Evolutionary conservation across 441 rosid species (phyloP), one percentile per base, ranked within the genome.

Genomic region (Populus hybrid): DNA sequence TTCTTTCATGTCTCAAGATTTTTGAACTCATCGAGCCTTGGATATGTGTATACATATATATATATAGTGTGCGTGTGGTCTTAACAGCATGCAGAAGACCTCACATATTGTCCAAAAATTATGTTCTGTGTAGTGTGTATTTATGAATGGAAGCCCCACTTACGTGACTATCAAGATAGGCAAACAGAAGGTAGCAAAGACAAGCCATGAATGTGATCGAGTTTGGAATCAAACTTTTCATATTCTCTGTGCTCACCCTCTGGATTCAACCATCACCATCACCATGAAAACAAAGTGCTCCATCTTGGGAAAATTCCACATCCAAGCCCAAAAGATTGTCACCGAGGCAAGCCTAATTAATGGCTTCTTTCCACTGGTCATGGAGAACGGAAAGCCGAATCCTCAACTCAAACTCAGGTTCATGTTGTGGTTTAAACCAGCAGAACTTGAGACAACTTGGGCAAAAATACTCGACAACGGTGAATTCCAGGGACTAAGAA

Each of bases 151-250:
- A 72, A 92, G 81, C 83, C 78, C 98, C 9, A 73, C 90, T 65
- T 88, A 88, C 79, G 95, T 93, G 83, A 93, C 95, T 8, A 83
- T 95, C 76, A 88, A 87, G 82, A 79, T 95, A 54, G 89, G 89
- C 81, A 76, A 91, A 8, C 83, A 84, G 74, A 92, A 87, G 78
- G 90, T 92, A 5, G 98, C 93, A 18, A 87, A 85, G 73, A 93
- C 99, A 16, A 92, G 90, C 77, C 82, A 75, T 34, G 93, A 92
- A 79, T 84, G 73, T 2, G 93, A 86, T 82, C 88, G 97, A 5
- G 78, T 90, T n/a, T 95, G 99, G 97, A 95, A 92, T 76, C 99
- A 93, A 75, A 93, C 95, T 11, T 92, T 95, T 73, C 95, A 86
- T 73, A 85, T 95, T 74, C 91, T 88, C 8, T 95, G 97, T 50